A percentile compares a stretch with the other conserved stretches of the same genome.
Conservation (phyloP, 768 basidiomycete genomes). For the Leccinum longicurvipes region DNA sequence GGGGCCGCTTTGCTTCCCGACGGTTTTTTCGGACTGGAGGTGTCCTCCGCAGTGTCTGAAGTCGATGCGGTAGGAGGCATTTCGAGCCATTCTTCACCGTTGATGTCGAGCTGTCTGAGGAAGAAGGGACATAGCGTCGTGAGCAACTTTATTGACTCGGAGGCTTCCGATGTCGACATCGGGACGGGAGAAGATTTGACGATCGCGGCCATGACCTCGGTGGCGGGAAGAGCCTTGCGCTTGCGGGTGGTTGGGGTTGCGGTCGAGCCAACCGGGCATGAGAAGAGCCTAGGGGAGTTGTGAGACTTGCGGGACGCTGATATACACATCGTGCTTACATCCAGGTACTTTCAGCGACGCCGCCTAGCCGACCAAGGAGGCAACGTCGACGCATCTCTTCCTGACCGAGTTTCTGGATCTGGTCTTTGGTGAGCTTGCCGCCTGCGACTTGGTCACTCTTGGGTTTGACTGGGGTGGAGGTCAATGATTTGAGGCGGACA, state of each 20-base stretch:
- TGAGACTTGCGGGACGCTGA: not conserved
- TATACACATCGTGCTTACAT: conserved; percentile 48
- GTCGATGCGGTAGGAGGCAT: conserved; percentile 35
- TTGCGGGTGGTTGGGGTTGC: conserved; percentile 59
- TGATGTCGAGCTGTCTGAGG: conserved; percentile 59
- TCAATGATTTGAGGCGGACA: conserved; percentile 68
- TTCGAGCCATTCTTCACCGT: conserved; percentile 53
- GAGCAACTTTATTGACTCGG: conserved; percentile 67
- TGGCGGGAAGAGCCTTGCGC: conserved; percentile 63
- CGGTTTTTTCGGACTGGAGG: conserved; percentile 39
- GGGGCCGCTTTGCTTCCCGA: conserved; percentile 16
- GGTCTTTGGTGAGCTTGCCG: conserved; percentile 57
- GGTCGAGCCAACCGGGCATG: conserved; percentile 52
- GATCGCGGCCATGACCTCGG: conserved; percentile 65
- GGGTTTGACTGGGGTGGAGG: conserved; percentile 60
- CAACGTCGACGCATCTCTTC: conserved; percentile 77
- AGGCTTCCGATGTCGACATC: conserved; percentile 73
- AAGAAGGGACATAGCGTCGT: conserved; percentile 77
- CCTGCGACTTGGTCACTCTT: conserved; percentile 39
- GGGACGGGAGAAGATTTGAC: conserved; percentile 82
- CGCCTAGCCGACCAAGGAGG: conserved; percentile 70
- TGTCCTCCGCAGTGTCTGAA: conserved; percentile 14
- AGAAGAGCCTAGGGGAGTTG: conserved; percentile 54
- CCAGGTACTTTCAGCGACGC: conserved; percentile 86
- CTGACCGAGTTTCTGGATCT: conserved; percentile 68